Conservation (phyloP, 345 rosid genomes). For the Arabis alpina region DNA sequence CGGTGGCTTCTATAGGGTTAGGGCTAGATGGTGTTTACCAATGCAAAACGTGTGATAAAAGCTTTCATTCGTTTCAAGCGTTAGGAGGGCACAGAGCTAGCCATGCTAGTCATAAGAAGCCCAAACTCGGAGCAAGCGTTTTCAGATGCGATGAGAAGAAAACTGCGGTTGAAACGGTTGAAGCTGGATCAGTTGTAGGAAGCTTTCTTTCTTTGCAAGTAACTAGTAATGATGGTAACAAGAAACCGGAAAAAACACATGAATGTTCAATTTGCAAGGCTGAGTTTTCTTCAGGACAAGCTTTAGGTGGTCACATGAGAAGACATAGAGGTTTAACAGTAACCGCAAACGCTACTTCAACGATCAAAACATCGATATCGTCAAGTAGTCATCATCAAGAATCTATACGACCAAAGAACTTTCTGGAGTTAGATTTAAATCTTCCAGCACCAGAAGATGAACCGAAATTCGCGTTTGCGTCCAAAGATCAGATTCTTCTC, state of each 20-base stretch:
- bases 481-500: constrained; percentile 57
- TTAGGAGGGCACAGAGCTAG: constrained; percentile 92
- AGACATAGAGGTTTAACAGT: constrained; percentile 61
- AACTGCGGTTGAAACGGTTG: constrained; percentile 18
- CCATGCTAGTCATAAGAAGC: constrained; percentile 95
- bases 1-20: constrained; percentile 33
- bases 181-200: constrained; percentile 31
- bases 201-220: constrained; percentile 62
- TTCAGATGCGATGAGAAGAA: constrained; percentile 44
- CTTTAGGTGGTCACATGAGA: constrained; percentile 97
- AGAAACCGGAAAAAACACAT: constrained; percentile 53
- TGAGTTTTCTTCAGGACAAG: constrained; percentile 88
- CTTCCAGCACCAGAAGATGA: constrained; percentile 93
- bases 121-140: constrained; percentile 38
- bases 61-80: constrained; percentile 91
- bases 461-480: constrained; percentile 54
- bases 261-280: constrained; percentile 87
- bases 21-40: constrained; percentile 50
- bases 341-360: constrained; percentile 29
- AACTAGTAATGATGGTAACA: constrained; percentile 28
- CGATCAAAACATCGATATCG: constrained; percentile 21
- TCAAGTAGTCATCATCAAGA: constrained; percentile 41
- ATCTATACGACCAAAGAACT: constrained; percentile 40
- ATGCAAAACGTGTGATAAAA: constrained; percentile 85
- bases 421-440: constrained; percentile 73